Conservation (phyloP, 2,329 filamentous ascomycete species). For the Chrysoporthe deuterocubensis region DNA sequence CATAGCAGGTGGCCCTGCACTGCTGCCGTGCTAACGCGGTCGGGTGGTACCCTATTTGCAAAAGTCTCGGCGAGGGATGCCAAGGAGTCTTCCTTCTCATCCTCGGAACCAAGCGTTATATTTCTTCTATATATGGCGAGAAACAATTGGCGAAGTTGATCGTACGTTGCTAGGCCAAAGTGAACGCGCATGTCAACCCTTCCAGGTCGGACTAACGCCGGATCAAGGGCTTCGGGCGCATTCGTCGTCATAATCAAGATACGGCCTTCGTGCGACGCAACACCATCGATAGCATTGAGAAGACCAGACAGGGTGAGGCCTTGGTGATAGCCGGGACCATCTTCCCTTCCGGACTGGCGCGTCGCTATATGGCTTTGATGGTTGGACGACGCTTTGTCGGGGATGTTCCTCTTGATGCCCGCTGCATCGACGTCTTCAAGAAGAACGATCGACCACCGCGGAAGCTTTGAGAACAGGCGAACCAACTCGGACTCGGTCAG, state of each 20-base stretch:
- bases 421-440: background rate
- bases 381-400: background rate
- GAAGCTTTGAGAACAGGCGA: background rate
- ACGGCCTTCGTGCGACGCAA: background rate
- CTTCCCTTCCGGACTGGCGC: background rate
- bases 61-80: background rate
- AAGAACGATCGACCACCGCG: background rate
- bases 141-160: background rate
- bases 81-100: background rate
- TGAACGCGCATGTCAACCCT: background rate
- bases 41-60: background rate
- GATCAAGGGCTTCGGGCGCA: background rate
- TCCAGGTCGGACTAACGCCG: background rate
- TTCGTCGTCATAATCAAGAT: background rate
- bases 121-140: background rate
- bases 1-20: background rate
- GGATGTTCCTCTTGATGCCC: background rate
- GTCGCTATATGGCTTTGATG: too few species aligned
- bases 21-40: background rate
- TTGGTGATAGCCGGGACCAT: background rate
- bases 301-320: background rate
- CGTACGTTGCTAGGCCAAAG: background rate
- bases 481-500: background rate
- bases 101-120: background rate
- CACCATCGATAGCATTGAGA: background rate